These are phyloP conservation scores for Alternaria sp. DNA, from an alignment of 2,329 filamentous ascomycete species.

Conservation along the genomic window DNA sequence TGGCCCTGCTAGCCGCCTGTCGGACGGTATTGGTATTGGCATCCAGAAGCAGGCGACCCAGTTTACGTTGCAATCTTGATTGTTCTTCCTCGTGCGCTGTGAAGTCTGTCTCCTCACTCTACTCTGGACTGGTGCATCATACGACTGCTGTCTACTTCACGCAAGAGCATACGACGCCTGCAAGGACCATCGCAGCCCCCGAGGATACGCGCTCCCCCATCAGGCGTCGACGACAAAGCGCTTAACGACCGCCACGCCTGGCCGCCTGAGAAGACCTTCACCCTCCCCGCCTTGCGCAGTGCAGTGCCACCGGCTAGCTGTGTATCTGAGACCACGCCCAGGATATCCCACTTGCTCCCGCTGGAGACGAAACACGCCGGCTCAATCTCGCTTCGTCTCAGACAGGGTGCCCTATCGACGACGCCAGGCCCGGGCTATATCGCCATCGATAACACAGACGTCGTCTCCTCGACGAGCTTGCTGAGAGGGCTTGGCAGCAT, in stretches of 20 bases:
- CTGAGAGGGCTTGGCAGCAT: conserved; percentile 36
- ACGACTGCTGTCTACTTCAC: neutral
- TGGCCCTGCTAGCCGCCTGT: conserved; percentile 23
- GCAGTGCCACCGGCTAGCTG: conserved; percentile 14
- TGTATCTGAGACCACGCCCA: conserved; percentile 35
- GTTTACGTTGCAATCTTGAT: neutral
- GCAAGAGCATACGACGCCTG: neutral
- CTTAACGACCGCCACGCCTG: conserved; percentile 15
- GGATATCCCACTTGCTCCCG: conserved; percentile 23
- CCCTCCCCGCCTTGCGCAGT: conserved; percentile 12
- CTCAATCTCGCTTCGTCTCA: conserved; percentile 52
- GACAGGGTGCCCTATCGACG: conserved; percentile 37
- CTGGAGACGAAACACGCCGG: conserved; percentile 40
- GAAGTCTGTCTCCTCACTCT: neutral
- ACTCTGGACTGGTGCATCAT: neutral
- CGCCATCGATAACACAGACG: conserved; percentile 24
- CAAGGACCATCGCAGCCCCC: conserved; percentile 13
- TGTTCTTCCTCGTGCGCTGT: neutral
- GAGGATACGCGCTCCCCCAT: conserved; percentile 13
- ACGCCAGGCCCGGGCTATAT: conserved; percentile 19
- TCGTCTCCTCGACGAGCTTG: conserved; percentile 29
- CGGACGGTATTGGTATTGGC: conserved; percentile 14
- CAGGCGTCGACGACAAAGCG: conserved; percentile 23
- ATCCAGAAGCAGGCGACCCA: conserved; percentile 8
- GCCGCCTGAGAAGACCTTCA: conserved; percentile 11